These are phyloP conservation scores for Talaromyces adpressus DNA, from an alignment of 495 filamentous ascomycete species.

Conservation along the genomic window DNA sequence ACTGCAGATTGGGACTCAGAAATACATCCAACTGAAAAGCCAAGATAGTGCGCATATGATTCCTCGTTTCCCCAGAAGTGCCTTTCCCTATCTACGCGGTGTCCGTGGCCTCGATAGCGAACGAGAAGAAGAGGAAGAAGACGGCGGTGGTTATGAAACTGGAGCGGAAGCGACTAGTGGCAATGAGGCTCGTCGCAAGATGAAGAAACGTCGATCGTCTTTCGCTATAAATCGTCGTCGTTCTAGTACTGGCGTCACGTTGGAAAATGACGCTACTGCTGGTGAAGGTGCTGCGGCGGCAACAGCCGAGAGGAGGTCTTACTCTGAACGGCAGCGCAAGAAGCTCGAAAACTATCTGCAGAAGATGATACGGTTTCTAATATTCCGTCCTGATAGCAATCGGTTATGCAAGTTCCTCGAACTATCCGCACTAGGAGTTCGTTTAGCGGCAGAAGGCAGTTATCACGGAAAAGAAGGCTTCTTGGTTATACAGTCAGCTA, in stretches of 20 bases:
- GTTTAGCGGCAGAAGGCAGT: conserved; percentile 88
- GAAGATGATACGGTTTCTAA: conserved; percentile 87
- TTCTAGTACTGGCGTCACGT: conserved; percentile 45
- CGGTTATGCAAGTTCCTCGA: conserved; percentile 94
- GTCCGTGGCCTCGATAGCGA: conserved; percentile 72
- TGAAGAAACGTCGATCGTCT: conserved; percentile 60
- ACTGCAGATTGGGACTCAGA: conserved; percentile 70
- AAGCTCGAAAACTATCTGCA: conserved; percentile 90
- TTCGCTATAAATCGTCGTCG: conserved; percentile 45
- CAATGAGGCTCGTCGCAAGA: conserved; percentile 47
- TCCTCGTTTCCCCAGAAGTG: conserved; percentile 80
- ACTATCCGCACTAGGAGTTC: conserved; percentile 88
- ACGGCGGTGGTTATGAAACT: conserved; percentile 49
- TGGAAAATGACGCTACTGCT: conserved; percentile 38
- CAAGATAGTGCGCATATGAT: conserved; percentile 51
- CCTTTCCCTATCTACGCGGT: conserved; percentile 85
- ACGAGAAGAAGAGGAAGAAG: conserved; percentile 77
- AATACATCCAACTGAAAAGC: conserved; percentile 58
- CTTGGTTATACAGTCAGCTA: conserved; percentile 81
- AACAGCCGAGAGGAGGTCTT: conserved; percentile 35
- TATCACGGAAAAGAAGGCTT: conserved; percentile 98
- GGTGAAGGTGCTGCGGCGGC: conserved; percentile 21
- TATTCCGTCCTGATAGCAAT: conserved; percentile 94
- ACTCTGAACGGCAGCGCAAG: conserved; percentile 66
- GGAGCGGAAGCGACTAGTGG: conserved; percentile 51